Base-by-base conservation (phyloP, 2,329 filamentous ascomycete species). In the Ramularia endophylla region DNA sequence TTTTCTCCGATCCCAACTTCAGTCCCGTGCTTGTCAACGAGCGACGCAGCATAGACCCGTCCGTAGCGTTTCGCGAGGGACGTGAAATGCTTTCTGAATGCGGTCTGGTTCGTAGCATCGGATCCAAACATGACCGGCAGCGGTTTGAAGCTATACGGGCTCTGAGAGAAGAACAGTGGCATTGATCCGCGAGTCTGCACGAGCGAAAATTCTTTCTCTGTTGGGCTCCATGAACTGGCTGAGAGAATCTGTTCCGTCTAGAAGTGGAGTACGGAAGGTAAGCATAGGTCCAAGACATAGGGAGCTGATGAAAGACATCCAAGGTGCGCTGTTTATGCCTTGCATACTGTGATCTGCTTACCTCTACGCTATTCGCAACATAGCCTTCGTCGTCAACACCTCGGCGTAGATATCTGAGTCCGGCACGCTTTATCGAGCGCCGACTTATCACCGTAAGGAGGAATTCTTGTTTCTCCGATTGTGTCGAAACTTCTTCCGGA, bases 171-270 rank as follows among this genome's bases (percentile, higher is more conserved):
- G 69, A 92, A 97, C 0, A 97, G 66, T 0, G 92, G 92, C 49
- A 97, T 94, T 16, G 89, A 95, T 5, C 89, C 90, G 50, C 92
- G 78, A 17, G 88, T 72, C 60, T 98, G 92, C 3, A 94, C 69
- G 54, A 95, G 94, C 0, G 88, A 95, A 61, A 87, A 85, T 2
- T 83, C 72, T 51, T 79, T 86, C 9, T 66, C 62, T 9, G 72
- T 66, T 0, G 73, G 59, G 13, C 80, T 73, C 80, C 85, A 89
- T 1, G 73, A 72, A 2, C 80, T 70, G 0, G 77, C 75, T 0
- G 87, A 92, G 2, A 98, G 72, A 8, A 98, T 83, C 63, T 98
- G 92, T 60, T 98, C 92, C 0, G 90, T 95, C 67, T 98, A n/a
- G n/a, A n/a, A n/a, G n/a, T n/a, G n/a, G n/a, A n/a, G n/a, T n/a